Evolutionary conservation across 192 early-diverging fungal genomes (phyloP), one percentile per base, ranked within the genome.

Genomic region (Gorgonomyces haynaldii): DNA sequence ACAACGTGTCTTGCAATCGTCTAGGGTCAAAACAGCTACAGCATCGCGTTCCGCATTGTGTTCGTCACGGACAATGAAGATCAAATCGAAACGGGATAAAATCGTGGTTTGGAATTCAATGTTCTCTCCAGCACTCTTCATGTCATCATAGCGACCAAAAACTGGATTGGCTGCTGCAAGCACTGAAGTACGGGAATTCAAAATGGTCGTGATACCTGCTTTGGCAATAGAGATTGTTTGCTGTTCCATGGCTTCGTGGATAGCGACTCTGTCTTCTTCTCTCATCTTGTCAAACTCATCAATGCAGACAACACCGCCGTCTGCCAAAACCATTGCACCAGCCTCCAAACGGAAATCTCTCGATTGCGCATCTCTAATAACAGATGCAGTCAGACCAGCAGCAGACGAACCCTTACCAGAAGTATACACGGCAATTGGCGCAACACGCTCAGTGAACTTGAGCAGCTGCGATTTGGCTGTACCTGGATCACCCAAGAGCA

Each of bases 241-340:
- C 70, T 99, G 96, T 64, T 99, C 93, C 96, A 99, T 99, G 27
- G 96, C 96, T 71, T 99, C 96, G 69, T 99, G 96, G 64, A 99
- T 99, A 9, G 96, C 94, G 4, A 99, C 96, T 37, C 94, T 81
- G 65, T 99, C 96, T 67, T 97, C 94, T 36, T 97, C 92, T 51
- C 92, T 77, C 96, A 99, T 99, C 73, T 99, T 99, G 67, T 99
- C 96, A 63, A 99, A 99, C 72, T 99, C 96, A 71, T 99, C 96
- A 60, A 99, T 99, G 70, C 96, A 99, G 29, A 98, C 92, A 36
- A 97, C 92, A 58, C 93, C 96, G 38, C 94, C 91, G 63, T 97
- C 94, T 2, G 91, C 91, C 50, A 99, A 72, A 17, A 99, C 94
- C 94, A 99, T 97, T 1, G 96, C 96, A 26, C 96, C 96, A 45